Percentiles rank a stretch among this genome's conserved stretches.
Evolutionary conservation across 225 moss, liverwort and hornwort species (phyloP).

Genomic region (Physcomitrium patens): DNA sequence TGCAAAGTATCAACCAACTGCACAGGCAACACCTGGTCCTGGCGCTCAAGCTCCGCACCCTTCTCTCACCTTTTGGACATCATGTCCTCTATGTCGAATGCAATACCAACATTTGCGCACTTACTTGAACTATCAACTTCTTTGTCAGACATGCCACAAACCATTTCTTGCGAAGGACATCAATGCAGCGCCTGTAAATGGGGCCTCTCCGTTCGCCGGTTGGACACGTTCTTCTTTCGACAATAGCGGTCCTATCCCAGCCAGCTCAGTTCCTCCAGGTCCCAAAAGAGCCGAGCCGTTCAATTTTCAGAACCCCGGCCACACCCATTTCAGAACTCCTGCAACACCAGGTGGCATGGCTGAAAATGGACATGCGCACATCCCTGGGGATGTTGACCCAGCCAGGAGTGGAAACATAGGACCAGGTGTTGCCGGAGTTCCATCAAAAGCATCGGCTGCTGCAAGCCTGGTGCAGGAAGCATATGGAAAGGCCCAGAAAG

Average conservation of each 20-base stretch:
- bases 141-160: conserved; percentile 79
- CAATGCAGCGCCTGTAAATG: conserved; percentile 32
- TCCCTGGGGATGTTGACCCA: conserved; percentile 29
- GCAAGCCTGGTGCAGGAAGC: conserved; percentile 76
- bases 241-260: conserved; percentile 28
- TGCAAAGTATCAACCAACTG: conserved; percentile 39
- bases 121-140: conserved; percentile 65
- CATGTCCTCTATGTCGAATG: conserved; percentile 79
- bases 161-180: conserved; percentile 76
- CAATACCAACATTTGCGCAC: conserved; percentile 83
- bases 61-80: conserved; percentile 77
- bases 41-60: conserved; percentile 34
- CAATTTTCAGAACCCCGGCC: conserved; percentile 39
- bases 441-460: conserved; percentile 47
- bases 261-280: conserved; percentile 44
- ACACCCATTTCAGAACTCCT: conserved; percentile 26
- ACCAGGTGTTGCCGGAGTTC: conserved; percentile 54
- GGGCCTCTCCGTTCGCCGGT: conserved; percentile 20
- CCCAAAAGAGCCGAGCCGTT: conserved; percentile 40
- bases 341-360: conserved; percentile 32
- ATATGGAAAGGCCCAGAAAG: conserved; percentile 64
- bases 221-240: conserved; percentile 34
- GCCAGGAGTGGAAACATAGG: conserved; percentile 44
- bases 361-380: conserved; percentile 51
- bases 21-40: conserved; percentile 38